Base-by-base conservation (phyloP, 169 alveolate species). In the Theileria annulata region DNA sequence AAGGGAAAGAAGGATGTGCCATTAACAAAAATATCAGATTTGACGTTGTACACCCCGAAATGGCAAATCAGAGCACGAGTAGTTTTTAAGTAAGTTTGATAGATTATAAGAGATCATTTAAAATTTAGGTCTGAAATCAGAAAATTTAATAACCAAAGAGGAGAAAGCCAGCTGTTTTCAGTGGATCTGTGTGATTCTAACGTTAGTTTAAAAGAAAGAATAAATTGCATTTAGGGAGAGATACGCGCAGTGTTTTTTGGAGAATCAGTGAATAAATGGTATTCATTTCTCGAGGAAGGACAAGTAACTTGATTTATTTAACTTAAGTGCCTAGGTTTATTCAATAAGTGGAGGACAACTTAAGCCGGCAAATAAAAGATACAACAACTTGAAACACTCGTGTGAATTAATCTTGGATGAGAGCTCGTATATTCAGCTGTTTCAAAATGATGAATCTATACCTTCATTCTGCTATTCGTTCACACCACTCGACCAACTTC, bases 211-310 rank as follows among this genome's bases (percentile, higher is more conserved):
- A n/a, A 12, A 10, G 27, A 1, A 58, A n/a, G 21, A 17, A 10
- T 15, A 33, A 28, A 1, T 27, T 28, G 54, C 27, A 35, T 42
- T 42, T 42, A 80, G 88, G 85, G 86, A 3, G 94, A 90, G 60
- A 90, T 90, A 3, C 66, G 88, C 27, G 94, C 86, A n/a, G 81
- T 80, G 73, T 76, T 90, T 28, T 90, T 90, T 51, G 94, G 94
- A 10, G 91, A 90, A 30, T 92, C 94, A 19, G 94, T 90, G n/a
- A 90, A 78, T 35, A 90, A 87, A 75, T 90, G 94, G 94, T 90
- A 79, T 78, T 59, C 87, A 54, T 90, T 79, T 59, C 49, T 90
- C 15, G 88, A 90, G 79, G 92, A 84, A 25, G 92, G 92, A 0
- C 88, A 84, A 78, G 87, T 79, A 30, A 28, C 56, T 21, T 56